A percentile compares a stretch with the other conserved stretches of the same genome.
Evolutionary conservation across 805 yeast genomes (phyloP).

Genomic region (Monosporozyma yasuniensis): DNA sequence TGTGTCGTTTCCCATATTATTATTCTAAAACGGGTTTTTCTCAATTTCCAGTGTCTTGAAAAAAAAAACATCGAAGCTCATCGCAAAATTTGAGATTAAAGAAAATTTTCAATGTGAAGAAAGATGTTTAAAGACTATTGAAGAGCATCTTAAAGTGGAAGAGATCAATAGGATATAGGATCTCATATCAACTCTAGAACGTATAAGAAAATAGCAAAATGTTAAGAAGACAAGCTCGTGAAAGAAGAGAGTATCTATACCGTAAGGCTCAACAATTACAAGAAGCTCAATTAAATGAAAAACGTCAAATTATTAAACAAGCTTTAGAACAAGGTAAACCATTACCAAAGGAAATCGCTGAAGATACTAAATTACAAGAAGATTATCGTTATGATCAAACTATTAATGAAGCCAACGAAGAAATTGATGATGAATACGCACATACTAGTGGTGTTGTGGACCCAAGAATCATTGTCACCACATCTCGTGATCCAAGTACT

Average conservation of each 20-base stretch:
- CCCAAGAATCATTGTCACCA: conserved; percentile 86
- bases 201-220: conserved; percentile 17
- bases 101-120: conserved; percentile 1
- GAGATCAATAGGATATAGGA: background rate
- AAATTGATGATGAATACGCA: conserved; percentile 87
- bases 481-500: conserved; percentile 85
- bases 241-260: conserved; percentile 87
- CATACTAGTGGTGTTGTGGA: conserved; percentile 81
- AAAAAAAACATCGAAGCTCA: background rate
- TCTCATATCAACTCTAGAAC: background rate
- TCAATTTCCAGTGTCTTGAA: no score
- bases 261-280: conserved; percentile 83
- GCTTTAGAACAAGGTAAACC: conserved; percentile 91
- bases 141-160: background rate
- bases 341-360: conserved; percentile 81
- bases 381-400: conserved; percentile 85
- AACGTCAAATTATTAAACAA: conserved; percentile 75
- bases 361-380: conserved; percentile 69
- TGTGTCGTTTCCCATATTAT: background rate
- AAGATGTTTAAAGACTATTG: background rate
- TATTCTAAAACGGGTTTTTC: no score
- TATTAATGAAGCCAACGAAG: conserved; percentile 32
- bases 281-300: conserved; percentile 76
- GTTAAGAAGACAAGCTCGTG: conserved; percentile 93
- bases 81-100: background rate